These are phyloP conservation scores for Orobanche coerulescens DNA, from an alignment of 257 asterid genomes.

Conservation along the genomic window DNA sequence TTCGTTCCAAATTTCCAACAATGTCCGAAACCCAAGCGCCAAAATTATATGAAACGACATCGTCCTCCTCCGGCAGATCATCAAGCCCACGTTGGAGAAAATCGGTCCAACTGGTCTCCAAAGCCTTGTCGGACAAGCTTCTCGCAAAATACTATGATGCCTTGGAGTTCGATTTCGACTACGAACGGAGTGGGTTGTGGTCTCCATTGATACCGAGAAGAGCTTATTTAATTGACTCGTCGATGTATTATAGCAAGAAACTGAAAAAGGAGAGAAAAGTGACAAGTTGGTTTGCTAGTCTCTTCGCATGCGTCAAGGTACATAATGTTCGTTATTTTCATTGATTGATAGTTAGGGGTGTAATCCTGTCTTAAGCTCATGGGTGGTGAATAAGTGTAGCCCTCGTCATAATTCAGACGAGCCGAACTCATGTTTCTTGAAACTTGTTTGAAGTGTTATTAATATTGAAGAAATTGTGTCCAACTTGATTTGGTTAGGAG, in stretches of 20 bases:
- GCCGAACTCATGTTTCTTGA: too few species aligned
- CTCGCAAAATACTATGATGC: constrained; percentile 42
- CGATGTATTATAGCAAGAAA: background rate
- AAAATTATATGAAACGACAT: background rate
- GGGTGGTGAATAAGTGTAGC: too few species aligned
- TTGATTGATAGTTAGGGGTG: background rate
- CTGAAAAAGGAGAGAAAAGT: background rate
- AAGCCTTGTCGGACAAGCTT: constrained; percentile 35
- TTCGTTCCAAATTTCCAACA: background rate
- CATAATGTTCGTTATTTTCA: background rate
- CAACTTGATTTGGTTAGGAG: too few species aligned
- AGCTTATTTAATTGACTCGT: background rate
- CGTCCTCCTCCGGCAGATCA: background rate
- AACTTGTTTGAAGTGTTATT: too few species aligned
- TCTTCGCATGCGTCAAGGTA: background rate
- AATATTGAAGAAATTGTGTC: too few species aligned
- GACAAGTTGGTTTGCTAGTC: background rate
- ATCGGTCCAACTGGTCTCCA: constrained; percentile 29
- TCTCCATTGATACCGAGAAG: constrained; percentile 34
- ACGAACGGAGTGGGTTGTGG: constrained; percentile 36
- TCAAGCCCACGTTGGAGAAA: background rate
- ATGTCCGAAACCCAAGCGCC: constrained; percentile 2
- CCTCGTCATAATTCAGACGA: too few species aligned
- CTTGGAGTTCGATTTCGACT: constrained; percentile 35
- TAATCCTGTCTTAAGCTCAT: too few species aligned